phyloP scores from a whole-genome alignment of 495 filamentous ascomycete species.

The Penicillium alfredii region DNA sequence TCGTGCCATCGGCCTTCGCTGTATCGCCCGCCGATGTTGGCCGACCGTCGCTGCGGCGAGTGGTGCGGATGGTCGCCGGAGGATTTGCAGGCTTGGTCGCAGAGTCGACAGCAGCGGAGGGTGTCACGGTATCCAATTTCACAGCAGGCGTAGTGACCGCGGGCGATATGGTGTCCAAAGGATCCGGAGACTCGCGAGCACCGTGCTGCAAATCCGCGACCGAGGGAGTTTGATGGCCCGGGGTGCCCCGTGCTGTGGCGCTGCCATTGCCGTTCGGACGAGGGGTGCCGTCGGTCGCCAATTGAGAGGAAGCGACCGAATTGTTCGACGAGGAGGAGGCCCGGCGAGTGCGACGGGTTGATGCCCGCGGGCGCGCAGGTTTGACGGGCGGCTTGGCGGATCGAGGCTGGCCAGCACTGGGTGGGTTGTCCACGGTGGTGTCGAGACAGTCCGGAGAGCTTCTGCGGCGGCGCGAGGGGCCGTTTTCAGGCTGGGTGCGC shows the following conservation, averaged over 20 bases:
- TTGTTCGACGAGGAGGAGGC: slow-evolving; percentile 16
- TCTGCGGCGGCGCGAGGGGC: slow-evolving; percentile 24
- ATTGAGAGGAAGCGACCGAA: slow-evolving; percentile 15
- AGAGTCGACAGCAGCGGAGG: slow-evolving; percentile 3
- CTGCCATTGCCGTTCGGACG: slow-evolving; percentile 18
- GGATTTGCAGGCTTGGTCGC: slow-evolving; percentile 6
- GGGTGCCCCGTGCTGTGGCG: slow-evolving; percentile 8
- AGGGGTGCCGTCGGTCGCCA: slow-evolving; percentile 15
- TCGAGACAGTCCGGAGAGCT: slow-evolving; percentile 41
- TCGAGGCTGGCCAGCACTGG: slow-evolving; percentile 12
- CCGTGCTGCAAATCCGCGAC: slow-evolving; percentile 9
- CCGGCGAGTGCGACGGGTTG: slow-evolving; percentile 15
- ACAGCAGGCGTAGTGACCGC: slow-evolving; percentile 6
- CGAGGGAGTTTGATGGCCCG: slow-evolving; percentile 10
- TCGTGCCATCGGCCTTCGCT: slow-evolving; percentile 6
- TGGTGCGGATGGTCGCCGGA: slow-evolving; percentile 9
- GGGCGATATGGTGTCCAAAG: slow-evolving; percentile 36
- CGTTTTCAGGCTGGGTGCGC: slow-evolving; percentile 18
- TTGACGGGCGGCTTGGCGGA: slow-evolving; percentile 19
- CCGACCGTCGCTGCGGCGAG: slow-evolving; percentile 13
- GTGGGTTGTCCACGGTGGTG: slow-evolving; percentile 22
- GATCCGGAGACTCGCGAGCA: slow-evolving; percentile 32
- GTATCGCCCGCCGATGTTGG: slow-evolving; percentile 2
- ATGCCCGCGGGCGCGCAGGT: slow-evolving; percentile 17
- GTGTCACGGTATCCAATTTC: slow-evolving; percentile 10